Percentiles rank a stretch among this genome's conserved stretches.
Evolutionary conservation across 139 green algal genomes (phyloP).

Genomic region (Edaphochlamys debaryana): DNA sequence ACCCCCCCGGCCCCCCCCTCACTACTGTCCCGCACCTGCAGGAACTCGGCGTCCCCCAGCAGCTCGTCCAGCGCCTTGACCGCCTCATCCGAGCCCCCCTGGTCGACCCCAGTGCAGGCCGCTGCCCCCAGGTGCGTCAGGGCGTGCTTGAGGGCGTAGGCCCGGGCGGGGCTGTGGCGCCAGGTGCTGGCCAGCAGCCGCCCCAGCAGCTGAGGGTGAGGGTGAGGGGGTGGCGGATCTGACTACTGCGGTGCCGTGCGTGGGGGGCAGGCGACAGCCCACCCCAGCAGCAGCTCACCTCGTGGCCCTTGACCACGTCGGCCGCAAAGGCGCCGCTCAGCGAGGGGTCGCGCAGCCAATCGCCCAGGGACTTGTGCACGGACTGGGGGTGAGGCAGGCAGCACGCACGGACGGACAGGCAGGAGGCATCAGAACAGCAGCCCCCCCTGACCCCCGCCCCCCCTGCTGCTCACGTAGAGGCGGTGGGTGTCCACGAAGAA

Average conservation of each 20-base stretch:
- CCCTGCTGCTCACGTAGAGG: neutral
- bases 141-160: neutral
- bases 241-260: neutral
- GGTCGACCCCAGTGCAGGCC: neutral
- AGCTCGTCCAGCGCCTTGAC: no score
- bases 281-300: neutral
- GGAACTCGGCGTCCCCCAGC: no score
- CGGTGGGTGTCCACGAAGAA: constrained; percentile 1
- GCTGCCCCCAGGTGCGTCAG: neutral
- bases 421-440: neutral
- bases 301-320: neutral
- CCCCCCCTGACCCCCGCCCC: neutral
- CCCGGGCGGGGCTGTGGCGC: neutral
- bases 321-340: neutral
- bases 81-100: neutral
- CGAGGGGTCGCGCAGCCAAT: neutral
- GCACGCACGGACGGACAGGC: neutral
- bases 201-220: neutral
- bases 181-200: neutral
- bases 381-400: neutral
- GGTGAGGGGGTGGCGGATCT: no score
- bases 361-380: neutral
- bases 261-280: no score
- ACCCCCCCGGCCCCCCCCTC: no score
- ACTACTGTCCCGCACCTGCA: no score